Evolutionary conservation across 2,329 filamentous ascomycete species (phyloP), one percentile per base, ranked within the genome.

Genomic region (Lachnellula cervina): DNA sequence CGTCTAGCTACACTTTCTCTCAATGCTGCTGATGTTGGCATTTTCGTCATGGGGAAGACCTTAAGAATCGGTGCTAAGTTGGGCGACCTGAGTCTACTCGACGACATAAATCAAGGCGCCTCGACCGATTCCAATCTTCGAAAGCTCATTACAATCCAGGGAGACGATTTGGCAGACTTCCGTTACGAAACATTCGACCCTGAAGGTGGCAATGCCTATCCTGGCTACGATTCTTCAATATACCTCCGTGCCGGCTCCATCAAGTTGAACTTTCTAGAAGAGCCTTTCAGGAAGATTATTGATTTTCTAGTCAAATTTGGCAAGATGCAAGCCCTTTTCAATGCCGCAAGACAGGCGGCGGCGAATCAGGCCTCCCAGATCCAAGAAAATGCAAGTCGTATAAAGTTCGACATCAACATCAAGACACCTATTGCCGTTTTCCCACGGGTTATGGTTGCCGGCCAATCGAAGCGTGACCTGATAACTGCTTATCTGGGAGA

Each of bases 321-420:
- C 58, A 96, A 96, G 73, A 99, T 99, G 94, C 94, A 99, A 72
- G 93, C 94, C 21, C 88, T 99, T 52, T 99, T 96, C 77, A 99
- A 99, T 68, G 93, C 94, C 43, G 94, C 95, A 13, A 84, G 95
- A 35, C 90, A 96, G 72, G 95, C 93, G 40, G 94, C 95, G 2
- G 90, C 94, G 40, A 93, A 89, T 59, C 92, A 97, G 71, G 95
- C 94, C 9, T 96, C 83, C 56, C 92, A 97, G 68, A 83, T 99
- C 5, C 94, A 97, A 68, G 88, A 97, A 67, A 92, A 86, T 67
- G 89, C 89, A 0, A 90, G 86, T 67, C 90, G 90, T 61, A 89
- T 97, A 76, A 92, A 95, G 69, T 97, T 97, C 55, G 94, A 99
- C 67, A 83, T 99, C 19, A 80, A 95, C 19, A 83, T 99, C 68